These are phyloP conservation scores for Aspergillus sp. DNA, from an alignment of 2,329 filamentous ascomycete species.

Conservation along the genomic window DNA sequence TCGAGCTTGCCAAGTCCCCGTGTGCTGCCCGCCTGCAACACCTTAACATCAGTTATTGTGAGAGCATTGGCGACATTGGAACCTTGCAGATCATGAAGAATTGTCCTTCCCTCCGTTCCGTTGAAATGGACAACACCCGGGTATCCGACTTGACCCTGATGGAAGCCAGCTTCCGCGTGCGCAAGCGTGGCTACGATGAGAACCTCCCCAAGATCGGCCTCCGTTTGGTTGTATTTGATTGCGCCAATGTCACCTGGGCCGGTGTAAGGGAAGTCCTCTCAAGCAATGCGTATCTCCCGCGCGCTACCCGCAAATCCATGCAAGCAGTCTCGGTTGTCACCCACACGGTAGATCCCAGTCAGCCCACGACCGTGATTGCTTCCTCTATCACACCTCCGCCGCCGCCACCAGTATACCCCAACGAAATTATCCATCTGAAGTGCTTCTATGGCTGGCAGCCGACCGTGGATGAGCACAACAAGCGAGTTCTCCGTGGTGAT, in stretches of 20 bases:
- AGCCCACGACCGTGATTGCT: slow-evolving; percentile 21
- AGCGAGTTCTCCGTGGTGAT: slow-evolving; percentile 78
- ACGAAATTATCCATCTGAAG: slow-evolving; percentile 81
- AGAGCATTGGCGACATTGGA: slow-evolving; percentile 77
- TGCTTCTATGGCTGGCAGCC: slow-evolving; percentile 96
- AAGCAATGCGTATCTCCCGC: slow-evolving; percentile 74
- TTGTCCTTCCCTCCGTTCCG: slow-evolving; percentile 67
- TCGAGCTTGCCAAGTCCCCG: slow-evolving; percentile 73
- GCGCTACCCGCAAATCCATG: slow-evolving; percentile 41
- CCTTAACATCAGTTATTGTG: slow-evolving; percentile 87
- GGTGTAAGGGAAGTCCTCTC: slow-evolving; percentile 84
- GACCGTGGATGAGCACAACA: slow-evolving; percentile 90
- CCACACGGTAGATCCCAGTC: slow-evolving; percentile 25
- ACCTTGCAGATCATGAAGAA: slow-evolving; percentile 80
- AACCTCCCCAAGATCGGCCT: slow-evolving; percentile 63
- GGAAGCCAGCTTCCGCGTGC: slow-evolving; percentile 81
- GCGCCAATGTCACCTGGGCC: slow-evolving; percentile 87
- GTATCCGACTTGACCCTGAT: slow-evolving; percentile 82
- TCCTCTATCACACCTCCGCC: slow-evolving; percentile 32
- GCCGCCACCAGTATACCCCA: slow-evolving; percentile 57
- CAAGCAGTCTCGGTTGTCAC: slow-evolving; percentile 38
- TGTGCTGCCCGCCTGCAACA: slow-evolving; percentile 74
- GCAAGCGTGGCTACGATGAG: slow-evolving; percentile 60
- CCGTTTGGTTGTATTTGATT: slow-evolving; percentile 84
- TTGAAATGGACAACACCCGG: slow-evolving; percentile 92